Conservation (phyloP, 352 stramenopile genomes). For the Phytophthora ohioensis region DNA sequence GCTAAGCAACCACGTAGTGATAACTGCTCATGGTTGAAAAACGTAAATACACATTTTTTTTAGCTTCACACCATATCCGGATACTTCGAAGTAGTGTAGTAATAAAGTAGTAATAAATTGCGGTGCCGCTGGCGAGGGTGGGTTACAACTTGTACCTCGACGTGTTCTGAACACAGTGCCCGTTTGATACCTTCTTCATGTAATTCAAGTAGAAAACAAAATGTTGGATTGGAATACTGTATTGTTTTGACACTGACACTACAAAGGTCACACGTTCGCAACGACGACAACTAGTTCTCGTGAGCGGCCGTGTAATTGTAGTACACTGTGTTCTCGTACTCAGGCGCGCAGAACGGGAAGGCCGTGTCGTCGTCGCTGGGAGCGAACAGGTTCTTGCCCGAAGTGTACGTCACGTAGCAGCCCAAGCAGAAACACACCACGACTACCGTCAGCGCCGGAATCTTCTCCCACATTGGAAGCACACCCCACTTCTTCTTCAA, state of each 20-base stretch:
- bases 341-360: slow-evolving; percentile 48
- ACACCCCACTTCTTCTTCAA: slow-evolving; percentile 43
- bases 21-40: neutral
- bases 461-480: slow-evolving; percentile 41
- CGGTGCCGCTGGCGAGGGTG: too few species aligned
- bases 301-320: slow-evolving; percentile 51
- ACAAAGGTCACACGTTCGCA: neutral
- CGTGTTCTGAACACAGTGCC: neutral
- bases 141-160: neutral
- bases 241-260: neutral
- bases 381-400: slow-evolving; percentile 40
- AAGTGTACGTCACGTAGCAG: slow-evolving; percentile 46
- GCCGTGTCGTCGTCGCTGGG: slow-evolving; percentile 27
- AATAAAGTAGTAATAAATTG: too few species aligned
- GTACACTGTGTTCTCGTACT: slow-evolving; percentile 48
- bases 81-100: too few species aligned
- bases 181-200: neutral
- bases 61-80: too few species aligned
- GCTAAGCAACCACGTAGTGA: slow-evolving; percentile 4
- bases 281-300: slow-evolving; percentile 22
- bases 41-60: neutral
- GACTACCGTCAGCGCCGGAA: slow-evolving; percentile 27
- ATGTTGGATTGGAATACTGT: neutral
- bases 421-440: slow-evolving; percentile 42
- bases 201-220: neutral